Evolutionary conservation across 345 rosid genomes (phyloP).

Genomic region (Gynandropsis gynandra): DNA sequence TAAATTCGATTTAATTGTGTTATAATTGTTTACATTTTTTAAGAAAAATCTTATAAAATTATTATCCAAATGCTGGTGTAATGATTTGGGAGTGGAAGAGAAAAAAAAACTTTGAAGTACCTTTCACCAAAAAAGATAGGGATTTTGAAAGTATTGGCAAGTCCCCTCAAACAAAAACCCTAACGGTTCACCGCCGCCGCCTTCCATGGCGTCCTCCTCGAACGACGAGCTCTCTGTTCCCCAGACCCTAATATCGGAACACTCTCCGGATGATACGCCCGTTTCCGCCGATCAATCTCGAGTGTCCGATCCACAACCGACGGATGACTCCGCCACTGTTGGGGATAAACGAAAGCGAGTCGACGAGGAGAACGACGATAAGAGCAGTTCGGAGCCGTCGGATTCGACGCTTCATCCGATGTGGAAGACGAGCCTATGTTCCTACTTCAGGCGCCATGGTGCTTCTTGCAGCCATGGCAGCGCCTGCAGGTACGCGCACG

Average conservation of each 20-base stretch:
- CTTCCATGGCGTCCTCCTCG: slow-evolving; percentile 40
- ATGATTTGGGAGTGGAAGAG: too few species aligned
- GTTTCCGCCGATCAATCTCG: slow-evolving; percentile 21
- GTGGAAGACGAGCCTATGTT: slow-evolving; percentile 78
- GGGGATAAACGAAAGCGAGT: slow-evolving; percentile 75
- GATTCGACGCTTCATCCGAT: slow-evolving; percentile 31
- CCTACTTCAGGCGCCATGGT: slow-evolving; percentile 60
- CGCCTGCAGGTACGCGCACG: slow-evolving; percentile 77
- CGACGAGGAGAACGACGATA: slow-evolving; percentile 20
- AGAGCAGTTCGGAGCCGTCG: slow-evolving; percentile 10
- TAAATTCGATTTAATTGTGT: too few species aligned
- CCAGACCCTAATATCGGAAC: slow-evolving; percentile 28
- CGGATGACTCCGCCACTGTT: slow-evolving; percentile 20
- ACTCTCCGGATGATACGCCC: slow-evolving; percentile 13
- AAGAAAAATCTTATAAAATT: too few species aligned
- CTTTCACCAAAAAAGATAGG: too few species aligned
- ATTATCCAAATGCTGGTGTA: too few species aligned
- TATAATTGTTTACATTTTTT: too few species aligned
- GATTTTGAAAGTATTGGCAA: too few species aligned
- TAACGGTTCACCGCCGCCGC: slow-evolving; percentile 6
- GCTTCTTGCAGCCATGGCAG: slow-evolving; percentile 64
- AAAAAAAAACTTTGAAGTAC: too few species aligned
- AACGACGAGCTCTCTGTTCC: slow-evolving; percentile 24
- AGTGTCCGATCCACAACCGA: slow-evolving; percentile 23
- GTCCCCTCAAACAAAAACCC: background rate